Evolutionary conservation across 2,329 filamentous ascomycete species (phyloP), one percentile per base, ranked within the genome.

Genomic region (Scytalidium lignicola): DNA sequence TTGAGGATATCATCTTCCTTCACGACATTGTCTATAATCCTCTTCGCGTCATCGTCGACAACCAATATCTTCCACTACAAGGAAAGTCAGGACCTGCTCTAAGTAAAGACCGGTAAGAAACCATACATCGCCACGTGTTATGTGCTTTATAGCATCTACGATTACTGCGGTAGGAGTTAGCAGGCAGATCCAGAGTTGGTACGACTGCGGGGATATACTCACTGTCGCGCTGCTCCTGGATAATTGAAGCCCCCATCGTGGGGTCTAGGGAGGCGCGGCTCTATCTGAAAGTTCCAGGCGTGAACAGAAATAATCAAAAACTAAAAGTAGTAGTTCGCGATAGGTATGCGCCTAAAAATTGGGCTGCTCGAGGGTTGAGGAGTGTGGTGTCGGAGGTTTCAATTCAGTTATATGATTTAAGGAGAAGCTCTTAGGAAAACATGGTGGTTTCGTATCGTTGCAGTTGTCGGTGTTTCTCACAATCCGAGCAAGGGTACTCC

Each of bases 1-100:
- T 95, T 95, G 71, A 99, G 85, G 58, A 99, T 95, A 63, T 96
- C 90, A 80, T 99, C 92, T 74, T 96, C 88, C 63, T 90, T 92
- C 66, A 92, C 82, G 43, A 89, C 87, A 75, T 92, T 95, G 70
- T 95, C 86, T 61, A 99, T 79, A 60, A 99, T 80, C 68, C 86
- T 91, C 67, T 85, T 85, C 66, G 89, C 91, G 49, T 75, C 78
- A 58, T 88, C 84, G 71, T 99, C 93, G 62, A 96, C 76, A 47
- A 99, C 85, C 59, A 99, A 74, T 58, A 96, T 88, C 80, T 97
- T 99, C 93, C 93, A 99, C 90, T 96, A 57, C 37, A 49, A 43
- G 41, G 29, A 28, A 9, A 47, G 50, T 61, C 41, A 59, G 54
- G 21, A 48, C 18, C 37, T 18, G 49, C 40, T 37, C 32, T 37